Evolutionary conservation across 2,329 filamentous ascomycete genomes (phyloP).

Genomic region (Aspergillus sojae): DNA sequence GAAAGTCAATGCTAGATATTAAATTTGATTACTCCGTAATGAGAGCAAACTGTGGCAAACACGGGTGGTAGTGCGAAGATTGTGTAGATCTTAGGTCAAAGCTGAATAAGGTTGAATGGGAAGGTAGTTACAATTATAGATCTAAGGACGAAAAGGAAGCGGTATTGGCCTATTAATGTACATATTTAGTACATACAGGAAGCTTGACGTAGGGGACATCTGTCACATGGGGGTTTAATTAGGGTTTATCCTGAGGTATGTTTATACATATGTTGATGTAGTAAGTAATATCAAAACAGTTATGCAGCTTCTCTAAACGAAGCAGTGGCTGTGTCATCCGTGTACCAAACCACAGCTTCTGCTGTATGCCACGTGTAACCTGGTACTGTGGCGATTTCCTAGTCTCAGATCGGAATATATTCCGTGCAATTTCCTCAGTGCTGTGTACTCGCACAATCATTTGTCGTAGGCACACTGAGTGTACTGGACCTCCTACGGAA

Average conservation of each 20-base stretch:
- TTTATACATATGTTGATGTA: neutral
- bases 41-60: neutral
- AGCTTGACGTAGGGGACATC: neutral
- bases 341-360: neutral
- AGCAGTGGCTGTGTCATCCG: neutral
- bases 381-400: neutral
- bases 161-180: neutral
- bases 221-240: neutral
- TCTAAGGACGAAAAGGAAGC: neutral
- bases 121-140: neutral
- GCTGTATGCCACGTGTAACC: constrained; percentile 14
- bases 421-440: neutral
- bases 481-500: neutral
- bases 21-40: neutral
- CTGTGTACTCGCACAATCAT: neutral
- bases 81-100: neutral
- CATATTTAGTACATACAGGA: neutral
- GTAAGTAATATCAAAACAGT: neutral
- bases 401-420: neutral
- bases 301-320: neutral
- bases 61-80: neutral
- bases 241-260: neutral
- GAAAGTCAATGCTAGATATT: no score
- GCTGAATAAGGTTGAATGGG: neutral
- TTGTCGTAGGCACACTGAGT: neutral